A percentile compares a stretch with the other conserved stretches of the same genome.
phyloP scores from a whole-genome alignment of 257 asterid species.

The Gardenia jasminoides region DNA sequence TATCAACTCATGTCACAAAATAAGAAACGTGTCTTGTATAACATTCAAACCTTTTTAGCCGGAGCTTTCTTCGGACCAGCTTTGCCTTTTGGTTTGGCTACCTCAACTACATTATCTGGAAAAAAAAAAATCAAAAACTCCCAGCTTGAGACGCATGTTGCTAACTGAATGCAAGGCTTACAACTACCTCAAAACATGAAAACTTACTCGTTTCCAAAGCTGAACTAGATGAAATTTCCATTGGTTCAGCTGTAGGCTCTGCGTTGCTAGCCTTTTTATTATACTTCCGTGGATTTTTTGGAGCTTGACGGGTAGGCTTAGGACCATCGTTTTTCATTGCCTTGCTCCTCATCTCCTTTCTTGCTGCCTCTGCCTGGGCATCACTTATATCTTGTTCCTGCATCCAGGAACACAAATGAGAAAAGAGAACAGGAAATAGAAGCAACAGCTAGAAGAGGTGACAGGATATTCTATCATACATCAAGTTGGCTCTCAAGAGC shows the following conservation, averaged over 20 bases:
- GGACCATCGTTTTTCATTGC: slow-evolving; percentile 34
- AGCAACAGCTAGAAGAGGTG: not conserved
- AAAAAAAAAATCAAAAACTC: not conserved
- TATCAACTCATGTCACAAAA: not conserved
- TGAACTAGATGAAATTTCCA: slow-evolving; percentile 52
- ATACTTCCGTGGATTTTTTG: slow-evolving; percentile 52
- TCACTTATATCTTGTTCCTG: slow-evolving; percentile 60
- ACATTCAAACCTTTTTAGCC: slow-evolving; percentile 49
- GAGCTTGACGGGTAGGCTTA: slow-evolving; percentile 30
- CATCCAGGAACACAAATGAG: slow-evolving; percentile 12
- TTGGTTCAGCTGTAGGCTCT: slow-evolving; percentile 47
- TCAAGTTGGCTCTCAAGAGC: slow-evolving; percentile 64
- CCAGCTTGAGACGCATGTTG: not conserved
- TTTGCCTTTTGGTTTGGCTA: slow-evolving; percentile 60
- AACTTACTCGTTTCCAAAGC: slow-evolving; percentile 49
- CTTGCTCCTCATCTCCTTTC: slow-evolving; percentile 33
- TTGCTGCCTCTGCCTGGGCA: slow-evolving; percentile 34
- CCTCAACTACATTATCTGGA: slow-evolving; percentile 44
- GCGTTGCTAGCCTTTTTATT: slow-evolving; percentile 45
- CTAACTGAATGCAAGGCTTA: not conserved
- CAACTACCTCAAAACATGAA: not conserved
- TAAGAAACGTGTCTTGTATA: not conserved
- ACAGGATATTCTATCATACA: slow-evolving; percentile 41
- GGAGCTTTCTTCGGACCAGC: slow-evolving; percentile 81
- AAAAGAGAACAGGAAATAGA: not conserved